These are phyloP conservation scores for Phytophthora podocarpi DNA, from an alignment of 352 stramenopile species.

Conservation along the genomic window DNA sequence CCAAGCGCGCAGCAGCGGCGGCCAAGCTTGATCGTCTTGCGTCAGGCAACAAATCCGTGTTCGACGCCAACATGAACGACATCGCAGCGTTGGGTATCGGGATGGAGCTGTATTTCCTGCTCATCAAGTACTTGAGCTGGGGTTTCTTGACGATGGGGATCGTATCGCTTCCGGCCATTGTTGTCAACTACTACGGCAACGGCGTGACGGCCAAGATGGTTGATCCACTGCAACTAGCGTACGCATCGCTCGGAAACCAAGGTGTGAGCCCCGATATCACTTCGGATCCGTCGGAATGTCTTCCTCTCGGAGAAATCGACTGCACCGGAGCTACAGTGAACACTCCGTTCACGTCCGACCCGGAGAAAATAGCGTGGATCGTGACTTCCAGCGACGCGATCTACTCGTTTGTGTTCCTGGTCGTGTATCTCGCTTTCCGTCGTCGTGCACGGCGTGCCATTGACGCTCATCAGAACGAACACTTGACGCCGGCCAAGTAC, in stretches of 20 bases:
- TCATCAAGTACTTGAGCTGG: slow-evolving; percentile 76
- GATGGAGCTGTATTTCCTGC: slow-evolving; percentile 86
- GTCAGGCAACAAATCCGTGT: slow-evolving; percentile 64
- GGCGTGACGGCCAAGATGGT: slow-evolving; percentile 68
- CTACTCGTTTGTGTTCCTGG: slow-evolving; percentile 73
- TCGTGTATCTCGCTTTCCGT: slow-evolving; percentile 69
- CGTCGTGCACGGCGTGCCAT: slow-evolving; percentile 51
- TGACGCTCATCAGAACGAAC: slow-evolving; percentile 71
- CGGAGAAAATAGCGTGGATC: slow-evolving; percentile 71
- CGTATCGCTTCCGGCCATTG: slow-evolving; percentile 63
- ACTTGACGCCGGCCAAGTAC: slow-evolving; percentile 84
- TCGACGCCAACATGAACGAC: slow-evolving; percentile 67
- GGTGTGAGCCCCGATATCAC: slow-evolving; percentile 65
- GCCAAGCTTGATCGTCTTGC: slow-evolving; percentile 65
- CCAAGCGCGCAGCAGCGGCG: slow-evolving; percentile 42
- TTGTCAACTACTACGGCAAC: slow-evolving; percentile 68
- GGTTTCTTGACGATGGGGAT: slow-evolving; percentile 77
- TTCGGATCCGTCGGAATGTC: slow-evolving; percentile 47
- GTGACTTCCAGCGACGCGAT: slow-evolving; percentile 63
- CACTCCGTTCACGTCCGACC: slow-evolving; percentile 71
- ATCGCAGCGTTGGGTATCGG: slow-evolving; percentile 83
- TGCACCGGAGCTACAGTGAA: slow-evolving; percentile 69
- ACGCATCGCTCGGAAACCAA: slow-evolving; percentile 80
- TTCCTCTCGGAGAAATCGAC: slow-evolving; percentile 65
- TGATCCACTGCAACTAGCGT: slow-evolving; percentile 73